A percentile compares a stretch with the other conserved stretches of the same genome.
These are phyloP conservation scores for Eleusine indica DNA, from an alignment of 176 grass and related monocot genomes.

Conservation along the genomic window DNA sequence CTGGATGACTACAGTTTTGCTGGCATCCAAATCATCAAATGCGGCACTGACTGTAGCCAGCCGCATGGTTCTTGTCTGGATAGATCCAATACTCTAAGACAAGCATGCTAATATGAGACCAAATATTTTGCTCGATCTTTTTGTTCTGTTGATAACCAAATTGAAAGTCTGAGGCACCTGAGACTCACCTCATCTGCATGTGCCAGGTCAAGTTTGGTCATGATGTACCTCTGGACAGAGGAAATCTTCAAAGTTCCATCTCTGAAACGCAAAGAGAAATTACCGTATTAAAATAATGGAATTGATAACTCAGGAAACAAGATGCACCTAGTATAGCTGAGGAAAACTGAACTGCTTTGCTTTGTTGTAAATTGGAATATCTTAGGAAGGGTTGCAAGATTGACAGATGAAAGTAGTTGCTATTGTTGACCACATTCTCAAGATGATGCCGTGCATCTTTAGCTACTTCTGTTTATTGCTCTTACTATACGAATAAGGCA, in stretches of 20 bases:
- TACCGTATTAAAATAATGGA: background rate
- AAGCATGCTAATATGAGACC: background rate
- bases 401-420: constrained; percentile 12
- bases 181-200: constrained; percentile 77
- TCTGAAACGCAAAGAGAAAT: constrained; percentile 58
- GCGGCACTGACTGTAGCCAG: background rate
- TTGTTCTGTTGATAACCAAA: background rate
- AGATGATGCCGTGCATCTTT: background rate
- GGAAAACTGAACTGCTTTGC: background rate
- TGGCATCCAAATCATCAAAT: constrained; percentile 29
- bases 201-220: constrained; percentile 65
- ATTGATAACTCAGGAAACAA: constrained; percentile 20
- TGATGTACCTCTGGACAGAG: constrained; percentile 76
- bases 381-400: background rate
- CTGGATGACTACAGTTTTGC: background rate
- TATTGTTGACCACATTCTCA: background rate
- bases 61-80: background rate
- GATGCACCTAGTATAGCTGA: background rate
- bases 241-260: constrained; percentile 65
- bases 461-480: constrained; percentile 5
- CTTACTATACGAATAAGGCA: background rate
- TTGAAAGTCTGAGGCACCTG: constrained; percentile 18
- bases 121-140: background rate
- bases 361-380: background rate
- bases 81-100: constrained; percentile 13